phyloP scores from a whole-genome alignment of 371 early-diverging fungal genomes.

The Rhizopus arrhizus region DNA sequence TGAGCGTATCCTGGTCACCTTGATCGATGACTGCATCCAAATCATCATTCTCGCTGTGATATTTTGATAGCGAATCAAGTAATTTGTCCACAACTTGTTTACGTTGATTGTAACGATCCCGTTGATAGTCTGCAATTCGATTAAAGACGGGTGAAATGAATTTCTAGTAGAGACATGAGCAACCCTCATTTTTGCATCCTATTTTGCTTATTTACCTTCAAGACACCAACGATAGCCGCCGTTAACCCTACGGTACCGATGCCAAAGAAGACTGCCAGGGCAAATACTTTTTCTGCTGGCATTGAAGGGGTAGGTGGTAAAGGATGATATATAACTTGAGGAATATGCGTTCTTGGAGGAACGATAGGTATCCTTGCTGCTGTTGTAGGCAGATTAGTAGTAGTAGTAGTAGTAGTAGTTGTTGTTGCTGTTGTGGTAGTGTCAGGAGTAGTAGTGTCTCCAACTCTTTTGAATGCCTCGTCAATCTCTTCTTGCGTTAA shows the following conservation, averaged over 20 bases:
- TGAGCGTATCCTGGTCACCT: slow-evolving; percentile 27
- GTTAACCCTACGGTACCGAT: slow-evolving; percentile 45
- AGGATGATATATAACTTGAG: slow-evolving; percentile 40
- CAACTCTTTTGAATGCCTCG: slow-evolving; percentile 50
- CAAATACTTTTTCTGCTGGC: slow-evolving; percentile 40
- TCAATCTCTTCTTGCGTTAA: slow-evolving; percentile 62
- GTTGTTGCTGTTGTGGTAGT: slow-evolving; percentile 1
- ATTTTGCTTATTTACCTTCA: slow-evolving; percentile 37
- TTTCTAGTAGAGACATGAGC: slow-evolving; percentile 6
- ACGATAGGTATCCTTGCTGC: not conserved
- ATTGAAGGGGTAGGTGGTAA: slow-evolving; percentile 36
- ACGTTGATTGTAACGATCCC: slow-evolving; percentile 26
- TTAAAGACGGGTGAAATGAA: slow-evolving; percentile 32
- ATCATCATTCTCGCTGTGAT: slow-evolving; percentile 25
- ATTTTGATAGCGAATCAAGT: slow-evolving; percentile 9
- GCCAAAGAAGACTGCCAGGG: slow-evolving; percentile 41
- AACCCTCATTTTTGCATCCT: not conserved
- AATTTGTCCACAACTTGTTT: slow-evolving; percentile 23
- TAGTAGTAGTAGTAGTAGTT: not conserved
- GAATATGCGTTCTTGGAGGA: slow-evolving; percentile 7
- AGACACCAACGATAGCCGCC: slow-evolving; percentile 39
- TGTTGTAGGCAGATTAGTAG: not conserved
- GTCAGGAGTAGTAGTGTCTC: slow-evolving; percentile 7
- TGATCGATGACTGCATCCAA: slow-evolving; percentile 34
- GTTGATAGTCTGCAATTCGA: slow-evolving; percentile 29